These are phyloP conservation scores for Ochetophila trinervis DNA, from an alignment of 306 rosid genomes.

Conservation along the genomic window DNA sequence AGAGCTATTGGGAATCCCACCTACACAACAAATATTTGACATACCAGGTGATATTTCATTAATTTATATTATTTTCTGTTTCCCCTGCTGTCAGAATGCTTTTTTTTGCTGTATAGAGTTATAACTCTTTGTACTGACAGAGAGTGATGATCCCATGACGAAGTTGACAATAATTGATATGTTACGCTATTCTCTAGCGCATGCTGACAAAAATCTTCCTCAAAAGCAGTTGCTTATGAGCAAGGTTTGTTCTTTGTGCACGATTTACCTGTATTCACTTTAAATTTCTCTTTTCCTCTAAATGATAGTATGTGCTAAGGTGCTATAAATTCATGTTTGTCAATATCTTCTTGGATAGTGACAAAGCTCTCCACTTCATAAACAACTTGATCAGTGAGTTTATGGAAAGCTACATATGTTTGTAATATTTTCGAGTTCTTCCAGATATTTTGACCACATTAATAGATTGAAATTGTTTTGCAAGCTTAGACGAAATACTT, in stretches of 20 bases:
- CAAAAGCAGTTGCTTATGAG: conserved; percentile 24
- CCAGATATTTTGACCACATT: too few species aligned
- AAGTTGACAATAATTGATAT: conserved; percentile 50
- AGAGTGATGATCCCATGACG: conserved; percentile 47
- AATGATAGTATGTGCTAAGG: neutral
- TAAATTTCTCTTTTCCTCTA: neutral
- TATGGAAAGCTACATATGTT: neutral
- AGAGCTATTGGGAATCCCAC: conserved; percentile 65
- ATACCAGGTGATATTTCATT: conserved; percentile 59
- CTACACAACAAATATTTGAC: conserved; percentile 75
- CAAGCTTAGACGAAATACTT: neutral
- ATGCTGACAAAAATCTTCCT: conserved; percentile 70
- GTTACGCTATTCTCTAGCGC: conserved; percentile 71
- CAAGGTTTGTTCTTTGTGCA: conserved; percentile 43
- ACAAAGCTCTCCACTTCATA: too few species aligned
- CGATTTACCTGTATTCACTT: neutral
- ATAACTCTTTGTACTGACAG: conserved; percentile 36
- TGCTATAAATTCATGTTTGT: too few species aligned
- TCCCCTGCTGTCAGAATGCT: conserved; percentile 5
- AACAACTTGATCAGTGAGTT: too few species aligned
- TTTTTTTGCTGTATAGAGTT: neutral
- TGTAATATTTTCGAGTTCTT: too few species aligned
- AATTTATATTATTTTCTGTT: neutral
- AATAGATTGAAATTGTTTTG: too few species aligned
- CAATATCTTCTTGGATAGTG: too few species aligned